Percentiles rank a stretch among this genome's conserved stretches.
Evolutionary conservation across 2,329 filamentous ascomycete species (phyloP).

Genomic region (Epichloe coenophiala): DNA sequence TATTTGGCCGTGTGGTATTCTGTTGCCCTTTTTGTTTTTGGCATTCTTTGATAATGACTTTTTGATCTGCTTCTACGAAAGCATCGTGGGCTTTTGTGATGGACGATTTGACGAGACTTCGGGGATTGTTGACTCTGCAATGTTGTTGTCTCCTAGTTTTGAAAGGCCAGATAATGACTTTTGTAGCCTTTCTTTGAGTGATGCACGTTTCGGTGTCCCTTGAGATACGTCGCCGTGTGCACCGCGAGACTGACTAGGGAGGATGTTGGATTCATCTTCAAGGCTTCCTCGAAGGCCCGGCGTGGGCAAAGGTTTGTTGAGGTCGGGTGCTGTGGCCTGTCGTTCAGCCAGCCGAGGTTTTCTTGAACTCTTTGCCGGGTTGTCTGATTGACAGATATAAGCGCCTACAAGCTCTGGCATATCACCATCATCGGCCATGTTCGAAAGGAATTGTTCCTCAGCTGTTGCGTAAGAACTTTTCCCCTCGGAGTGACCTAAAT

Average conservation of each 20-base stretch:
- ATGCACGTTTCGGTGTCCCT: background rate
- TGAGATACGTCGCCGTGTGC: background rate
- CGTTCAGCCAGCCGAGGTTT: background rate
- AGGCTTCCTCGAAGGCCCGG: background rate
- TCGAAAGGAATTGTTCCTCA: constrained; percentile 6
- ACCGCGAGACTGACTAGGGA: background rate
- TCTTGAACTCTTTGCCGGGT: background rate
- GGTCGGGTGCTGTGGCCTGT: background rate
- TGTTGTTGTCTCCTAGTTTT: background rate
- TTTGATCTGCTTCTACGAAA: background rate
- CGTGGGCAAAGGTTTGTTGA: constrained; percentile 1
- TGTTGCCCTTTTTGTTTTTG: background rate
- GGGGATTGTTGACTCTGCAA: background rate
- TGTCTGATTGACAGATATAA: background rate
- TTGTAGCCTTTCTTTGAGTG: constrained; percentile 2
- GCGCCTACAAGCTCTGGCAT: background rate
- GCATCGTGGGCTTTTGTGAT: background rate
- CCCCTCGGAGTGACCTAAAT: constrained; percentile 11
- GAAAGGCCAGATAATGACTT: constrained; percentile 4
- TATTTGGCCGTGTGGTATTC: background rate
- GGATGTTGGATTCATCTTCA: background rate
- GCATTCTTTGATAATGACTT: background rate
- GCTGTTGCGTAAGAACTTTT: constrained; percentile 15
- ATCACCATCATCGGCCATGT: background rate
- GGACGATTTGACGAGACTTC: background rate